These are phyloP conservation scores for Podaxis mareebaensis DNA, from an alignment of 768 basidiomycete genomes.

Conservation along the genomic window DNA sequence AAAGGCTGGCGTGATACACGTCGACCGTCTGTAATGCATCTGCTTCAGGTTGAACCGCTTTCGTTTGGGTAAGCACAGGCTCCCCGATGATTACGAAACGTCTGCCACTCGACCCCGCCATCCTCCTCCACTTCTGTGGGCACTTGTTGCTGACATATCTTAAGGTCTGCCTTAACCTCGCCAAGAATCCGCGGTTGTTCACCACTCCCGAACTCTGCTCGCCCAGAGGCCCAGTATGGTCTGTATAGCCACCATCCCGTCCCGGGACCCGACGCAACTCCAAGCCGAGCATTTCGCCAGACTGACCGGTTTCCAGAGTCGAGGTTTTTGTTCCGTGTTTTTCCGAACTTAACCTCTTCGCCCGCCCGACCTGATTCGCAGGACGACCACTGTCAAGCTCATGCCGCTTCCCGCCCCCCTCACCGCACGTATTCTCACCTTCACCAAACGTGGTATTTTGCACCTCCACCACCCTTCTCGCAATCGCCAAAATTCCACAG, in stretches of 20 bases:
- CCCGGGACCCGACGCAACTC: conserved; percentile 53
- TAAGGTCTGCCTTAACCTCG: conserved; percentile 61
- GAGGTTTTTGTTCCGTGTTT: background rate
- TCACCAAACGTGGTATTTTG: conserved; percentile 67
- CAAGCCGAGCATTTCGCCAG: conserved; percentile 33
- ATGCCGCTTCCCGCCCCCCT: conserved; percentile 71
- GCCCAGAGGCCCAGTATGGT: conserved; percentile 26
- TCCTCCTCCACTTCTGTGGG: conserved; percentile 32
- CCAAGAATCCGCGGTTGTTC: conserved; percentile 70
- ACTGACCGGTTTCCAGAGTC: background rate
- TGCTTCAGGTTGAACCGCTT: background rate
- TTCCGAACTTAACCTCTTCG: background rate
- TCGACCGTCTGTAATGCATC: conserved; percentile 21
- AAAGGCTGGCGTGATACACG: conserved; percentile 39
- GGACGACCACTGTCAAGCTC: conserved; percentile 38
- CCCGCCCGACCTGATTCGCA: background rate
- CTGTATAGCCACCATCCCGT: conserved; percentile 32
- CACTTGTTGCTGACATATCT: conserved; percentile 69
- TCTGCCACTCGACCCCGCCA: background rate
- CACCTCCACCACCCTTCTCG: conserved; percentile 57
- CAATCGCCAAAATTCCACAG: conserved; percentile 51
- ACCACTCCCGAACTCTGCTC: conserved; percentile 53
- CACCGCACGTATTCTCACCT: conserved; percentile 57
- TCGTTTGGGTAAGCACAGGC: conserved; percentile 43
- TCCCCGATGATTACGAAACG: conserved; percentile 33